phyloP scores from a whole-genome alignment of 352 stramenopile genomes.

The Globisporangium nodosum region DNA sequence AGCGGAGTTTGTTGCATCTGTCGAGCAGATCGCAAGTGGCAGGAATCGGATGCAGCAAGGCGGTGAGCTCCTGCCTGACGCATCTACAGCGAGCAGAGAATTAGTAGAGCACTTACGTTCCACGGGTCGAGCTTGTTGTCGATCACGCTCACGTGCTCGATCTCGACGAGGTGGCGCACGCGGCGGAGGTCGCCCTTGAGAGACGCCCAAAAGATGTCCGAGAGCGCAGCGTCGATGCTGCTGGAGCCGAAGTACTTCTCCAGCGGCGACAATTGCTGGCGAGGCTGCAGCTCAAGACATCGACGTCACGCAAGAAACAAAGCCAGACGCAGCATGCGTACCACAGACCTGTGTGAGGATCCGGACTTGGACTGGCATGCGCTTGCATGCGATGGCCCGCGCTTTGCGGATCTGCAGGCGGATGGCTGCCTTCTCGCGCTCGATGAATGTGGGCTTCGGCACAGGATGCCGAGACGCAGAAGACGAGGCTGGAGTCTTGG shows the following conservation, averaged over 20 bases:
- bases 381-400: conserved; percentile 43
- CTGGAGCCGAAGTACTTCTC: conserved; percentile 60
- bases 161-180: conserved; percentile 49
- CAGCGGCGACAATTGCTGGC: conserved; percentile 43
- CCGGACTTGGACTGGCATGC: conserved; percentile 60
- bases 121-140: conserved; percentile 60
- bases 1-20: conserved; percentile 65
- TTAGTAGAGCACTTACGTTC: conserved; percentile 26
- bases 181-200: conserved; percentile 57
- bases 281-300: conserved; percentile 14
- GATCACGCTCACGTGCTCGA: conserved; percentile 38
- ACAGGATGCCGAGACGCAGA: background rate
- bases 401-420: conserved; percentile 50
- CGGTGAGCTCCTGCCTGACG: background rate
- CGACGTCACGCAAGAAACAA: too few relatives aligned
- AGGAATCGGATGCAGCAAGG: background rate
- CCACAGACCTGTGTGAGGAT: conserved; percentile 41
- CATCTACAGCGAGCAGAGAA: background rate
- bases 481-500: background rate
- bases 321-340: background rate
- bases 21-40: background rate
- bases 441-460: conserved; percentile 38
- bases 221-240: conserved; percentile 47
- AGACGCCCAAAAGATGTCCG: conserved; percentile 63
- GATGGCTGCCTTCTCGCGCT: conserved; percentile 46